These are phyloP conservation scores for Plasmodium billcollinsi DNA, from an alignment of 169 alveolate species.

Conservation along the genomic window DNA sequence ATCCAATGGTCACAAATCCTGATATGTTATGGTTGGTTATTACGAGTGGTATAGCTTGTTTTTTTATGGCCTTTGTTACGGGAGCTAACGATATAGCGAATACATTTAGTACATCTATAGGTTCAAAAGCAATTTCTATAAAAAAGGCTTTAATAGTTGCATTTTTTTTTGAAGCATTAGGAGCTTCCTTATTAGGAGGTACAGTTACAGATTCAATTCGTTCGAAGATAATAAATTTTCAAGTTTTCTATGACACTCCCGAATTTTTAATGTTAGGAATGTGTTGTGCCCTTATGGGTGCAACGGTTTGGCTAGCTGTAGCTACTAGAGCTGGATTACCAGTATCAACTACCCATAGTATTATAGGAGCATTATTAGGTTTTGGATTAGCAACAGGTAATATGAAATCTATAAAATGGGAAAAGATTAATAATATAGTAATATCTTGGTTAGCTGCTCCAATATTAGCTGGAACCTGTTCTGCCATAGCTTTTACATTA, in stretches of 20 bases:
- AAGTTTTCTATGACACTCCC: slow-evolving; percentile 86
- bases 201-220: slow-evolving; percentile 90
- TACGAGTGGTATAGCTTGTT: slow-evolving; percentile 83
- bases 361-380: slow-evolving; percentile 90
- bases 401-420: slow-evolving; percentile 85
- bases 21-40: slow-evolving; percentile 87
- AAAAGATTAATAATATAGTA: slow-evolving; percentile 80
- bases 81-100: slow-evolving; percentile 94
- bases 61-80: slow-evolving; percentile 85
- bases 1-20: slow-evolving; percentile 82
- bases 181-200: slow-evolving; percentile 90
- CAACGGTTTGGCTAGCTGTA: slow-evolving; percentile 87
- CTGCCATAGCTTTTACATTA: slow-evolving; percentile 55
- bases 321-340: slow-evolving; percentile 88
- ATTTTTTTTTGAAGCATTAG: slow-evolving; percentile 87
- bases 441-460: slow-evolving; percentile 89
- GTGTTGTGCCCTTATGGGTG: slow-evolving; percentile 87
- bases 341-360: slow-evolving; percentile 92
- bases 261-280: slow-evolving; percentile 88
- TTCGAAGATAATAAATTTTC: slow-evolving; percentile 84
- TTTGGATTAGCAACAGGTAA: slow-evolving; percentile 89
- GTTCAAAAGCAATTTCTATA: slow-evolving; percentile 86
- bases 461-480: slow-evolving; percentile 64
- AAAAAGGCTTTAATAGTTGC: slow-evolving; percentile 85
- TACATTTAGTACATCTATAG: slow-evolving; percentile 89